A percentile compares a stretch with the other conserved stretches of the same genome.
Evolutionary conservation across 371 early-diverging fungal species (phyloP).

Genomic region (Rhizopus stolonifer): DNA sequence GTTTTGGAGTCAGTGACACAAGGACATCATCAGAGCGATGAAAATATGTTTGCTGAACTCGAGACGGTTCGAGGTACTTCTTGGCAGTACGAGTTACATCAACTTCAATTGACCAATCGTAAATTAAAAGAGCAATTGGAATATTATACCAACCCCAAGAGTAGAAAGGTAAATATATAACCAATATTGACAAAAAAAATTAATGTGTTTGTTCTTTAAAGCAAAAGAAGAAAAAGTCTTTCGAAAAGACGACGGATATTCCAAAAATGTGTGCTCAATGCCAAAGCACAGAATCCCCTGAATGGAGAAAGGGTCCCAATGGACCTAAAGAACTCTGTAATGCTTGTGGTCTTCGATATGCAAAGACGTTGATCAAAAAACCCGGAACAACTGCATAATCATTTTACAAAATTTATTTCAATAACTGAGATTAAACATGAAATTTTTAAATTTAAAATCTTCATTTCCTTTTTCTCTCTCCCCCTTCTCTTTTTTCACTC

Average conservation of each 20-base stretch:
- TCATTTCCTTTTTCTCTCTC: neutral
- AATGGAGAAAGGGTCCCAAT: slow-evolving; percentile 83
- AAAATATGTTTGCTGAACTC: slow-evolving; percentile 47
- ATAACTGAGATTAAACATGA: too few species aligned
- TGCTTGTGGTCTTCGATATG: slow-evolving; percentile 77
- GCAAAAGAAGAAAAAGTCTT: slow-evolving; percentile 33
- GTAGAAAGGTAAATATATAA: slow-evolving; percentile 19
- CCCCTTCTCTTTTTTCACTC: slow-evolving; percentile 5
- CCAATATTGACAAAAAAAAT: slow-evolving; percentile 2
- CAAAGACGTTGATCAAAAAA: slow-evolving; percentile 21
- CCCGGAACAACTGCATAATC: neutral
- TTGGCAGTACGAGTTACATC: slow-evolving; percentile 57
- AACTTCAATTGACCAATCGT: slow-evolving; percentile 43
- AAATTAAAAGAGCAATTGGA: slow-evolving; percentile 43
- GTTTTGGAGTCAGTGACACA: slow-evolving; percentile 9
- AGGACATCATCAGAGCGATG: slow-evolving; percentile 13
- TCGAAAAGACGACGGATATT: slow-evolving; percentile 13
- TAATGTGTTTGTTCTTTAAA: too few species aligned
- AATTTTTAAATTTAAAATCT: too few species aligned
- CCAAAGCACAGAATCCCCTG: slow-evolving; percentile 74
- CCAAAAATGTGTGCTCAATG: slow-evolving; percentile 57
- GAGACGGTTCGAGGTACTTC: slow-evolving; percentile 41
- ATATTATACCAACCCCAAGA: slow-evolving; percentile 22
- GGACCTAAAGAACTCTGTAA: slow-evolving; percentile 84
- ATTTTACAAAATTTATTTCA: neutral